Conservation (phyloP, 139 green algal genomes). For the Chlamydomonas sphaeroides region DNA sequence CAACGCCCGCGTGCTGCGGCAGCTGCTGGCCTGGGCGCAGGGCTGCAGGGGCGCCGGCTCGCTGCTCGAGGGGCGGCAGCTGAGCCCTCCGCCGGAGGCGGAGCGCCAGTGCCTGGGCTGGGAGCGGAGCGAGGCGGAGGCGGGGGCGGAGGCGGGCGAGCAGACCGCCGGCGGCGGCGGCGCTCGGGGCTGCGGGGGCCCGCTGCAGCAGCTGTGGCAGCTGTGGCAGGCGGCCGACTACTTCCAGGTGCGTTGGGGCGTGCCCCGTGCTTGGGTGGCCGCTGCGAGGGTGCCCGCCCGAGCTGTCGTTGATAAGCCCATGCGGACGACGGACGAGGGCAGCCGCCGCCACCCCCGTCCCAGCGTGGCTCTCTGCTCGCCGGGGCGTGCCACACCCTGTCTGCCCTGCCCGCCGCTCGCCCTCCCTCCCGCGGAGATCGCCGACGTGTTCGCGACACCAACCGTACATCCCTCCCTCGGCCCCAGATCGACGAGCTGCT, state of each 20-base stretch:
- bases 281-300: too few species aligned
- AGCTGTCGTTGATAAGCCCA: too few species aligned
- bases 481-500: slow-evolving; percentile 33
- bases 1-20: slow-evolving; percentile 17
- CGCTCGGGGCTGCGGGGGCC: not conserved
- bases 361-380: too few species aligned
- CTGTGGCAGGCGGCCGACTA: slow-evolving; percentile 33
- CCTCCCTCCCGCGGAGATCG: too few species aligned
- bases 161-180: not conserved
- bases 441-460: too few species aligned
- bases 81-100: not conserved
- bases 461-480: too few species aligned
- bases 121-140: not conserved
- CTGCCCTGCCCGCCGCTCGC: too few species aligned
- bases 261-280: too few species aligned
- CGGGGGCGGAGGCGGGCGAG: not conserved
- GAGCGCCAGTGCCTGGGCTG: not conserved
- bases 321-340: too few species aligned
- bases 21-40: slow-evolving; percentile 26
- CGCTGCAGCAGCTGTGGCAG: slow-evolving; percentile 18
- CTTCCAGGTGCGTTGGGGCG: not conserved
- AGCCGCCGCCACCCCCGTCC: too few species aligned
- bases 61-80: not conserved
- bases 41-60: not conserved
- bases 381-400: too few species aligned